Conservation (phyloP, 345 rosid genomes). For the Syzygium aromaticum region DNA sequence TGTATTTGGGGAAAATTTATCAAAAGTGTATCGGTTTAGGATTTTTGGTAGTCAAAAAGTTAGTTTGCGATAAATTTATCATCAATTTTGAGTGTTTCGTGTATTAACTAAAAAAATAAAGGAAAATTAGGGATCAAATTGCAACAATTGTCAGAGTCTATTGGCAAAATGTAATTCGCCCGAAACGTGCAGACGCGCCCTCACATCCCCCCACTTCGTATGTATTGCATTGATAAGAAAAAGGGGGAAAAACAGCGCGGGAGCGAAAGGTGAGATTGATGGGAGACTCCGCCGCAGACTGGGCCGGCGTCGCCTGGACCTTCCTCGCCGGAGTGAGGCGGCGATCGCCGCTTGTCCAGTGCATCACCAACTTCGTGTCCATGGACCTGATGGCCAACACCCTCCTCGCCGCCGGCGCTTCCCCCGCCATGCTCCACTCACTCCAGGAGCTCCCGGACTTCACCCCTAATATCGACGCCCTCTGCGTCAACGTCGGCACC, state of each 20-base stretch:
- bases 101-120: no score
- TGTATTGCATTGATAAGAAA: not conserved
- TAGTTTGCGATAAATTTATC: no score
- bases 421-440: slow-evolving; percentile 90
- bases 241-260: not conserved
- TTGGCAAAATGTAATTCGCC: not conserved
- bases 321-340: slow-evolving; percentile 33
- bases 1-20: no score
- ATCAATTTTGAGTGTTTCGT: no score
- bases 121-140: not conserved
- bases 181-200: not conserved
- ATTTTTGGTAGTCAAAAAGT: no score
- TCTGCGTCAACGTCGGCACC: slow-evolving; percentile 72
- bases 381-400: slow-evolving; percentile 90
- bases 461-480: slow-evolving; percentile 57
- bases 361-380: slow-evolving; percentile 89
- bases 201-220: not conserved
- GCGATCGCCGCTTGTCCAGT: slow-evolving; percentile 68
- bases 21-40: no score
- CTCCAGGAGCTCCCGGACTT: slow-evolving; percentile 60
- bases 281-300: not conserved
- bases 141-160: not conserved
- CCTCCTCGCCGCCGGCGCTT: slow-evolving; percentile 82
- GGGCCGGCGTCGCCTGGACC: slow-evolving; percentile 20
- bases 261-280: not conserved